Percentiles rank a stretch among this genome's conserved stretches.
Evolutionary conservation across 805 yeast species (phyloP).

Genomic region (Isabelozyma heimii): DNA sequence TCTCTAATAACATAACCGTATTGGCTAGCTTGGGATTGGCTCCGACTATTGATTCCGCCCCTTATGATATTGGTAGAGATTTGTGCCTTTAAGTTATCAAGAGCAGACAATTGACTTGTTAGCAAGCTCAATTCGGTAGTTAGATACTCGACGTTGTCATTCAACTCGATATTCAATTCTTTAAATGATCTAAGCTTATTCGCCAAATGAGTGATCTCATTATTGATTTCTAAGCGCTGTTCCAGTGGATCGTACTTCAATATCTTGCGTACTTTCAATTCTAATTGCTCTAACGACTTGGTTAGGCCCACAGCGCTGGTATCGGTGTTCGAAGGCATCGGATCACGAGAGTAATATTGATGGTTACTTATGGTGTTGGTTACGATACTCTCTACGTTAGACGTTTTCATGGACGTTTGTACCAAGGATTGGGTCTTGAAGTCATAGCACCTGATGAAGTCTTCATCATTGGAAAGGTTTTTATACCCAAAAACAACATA

Average conservation of each 20-base stretch:
- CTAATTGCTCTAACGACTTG: conserved; percentile 17
- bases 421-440: neutral
- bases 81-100: conserved; percentile 17
- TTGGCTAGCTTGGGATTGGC: neutral
- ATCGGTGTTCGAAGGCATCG: neutral
- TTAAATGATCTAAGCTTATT: conserved; percentile 16
- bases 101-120: conserved; percentile 24
- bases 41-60: neutral
- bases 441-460: neutral
- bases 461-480: conserved; percentile 1
- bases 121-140: conserved; percentile 27
- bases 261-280: conserved; percentile 17
- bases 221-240: conserved; percentile 16
- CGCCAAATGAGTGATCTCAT: conserved; percentile 24
- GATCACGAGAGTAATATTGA: conserved; percentile 15
- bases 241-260: conserved; percentile 14
- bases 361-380: conserved; percentile 28
- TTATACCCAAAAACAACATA: neutral
- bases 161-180: conserved; percentile 1
- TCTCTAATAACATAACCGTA: neutral
- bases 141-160: conserved; percentile 13
- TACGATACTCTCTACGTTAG: conserved; percentile 23
- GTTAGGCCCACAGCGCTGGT: conserved; percentile 2
- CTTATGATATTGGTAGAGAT: conserved; percentile 10
- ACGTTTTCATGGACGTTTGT: neutral